phyloP scores from a whole-genome alignment of 2,329 filamentous ascomycete species.

The Diaporthe humulicola region DNA sequence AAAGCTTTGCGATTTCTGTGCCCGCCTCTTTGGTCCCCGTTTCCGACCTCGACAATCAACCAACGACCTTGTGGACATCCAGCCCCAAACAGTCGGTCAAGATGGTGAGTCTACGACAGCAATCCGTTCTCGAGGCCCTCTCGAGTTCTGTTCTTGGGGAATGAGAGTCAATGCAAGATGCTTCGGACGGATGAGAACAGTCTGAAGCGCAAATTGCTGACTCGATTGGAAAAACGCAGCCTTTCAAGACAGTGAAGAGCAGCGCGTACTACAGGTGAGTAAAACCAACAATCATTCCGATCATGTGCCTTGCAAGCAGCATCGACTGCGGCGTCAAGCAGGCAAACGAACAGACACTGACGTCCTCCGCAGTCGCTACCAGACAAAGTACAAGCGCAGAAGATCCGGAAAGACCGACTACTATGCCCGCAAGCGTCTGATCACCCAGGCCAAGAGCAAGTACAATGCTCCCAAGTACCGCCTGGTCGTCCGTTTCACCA shows the following conservation, averaged over 20 bases:
- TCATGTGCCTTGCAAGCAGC: constrained; percentile 17
- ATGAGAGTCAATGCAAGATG: constrained; percentile 94
- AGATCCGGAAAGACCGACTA: constrained; percentile 99
- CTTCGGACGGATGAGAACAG: constrained; percentile 79
- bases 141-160: constrained; percentile 49
- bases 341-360: constrained; percentile 18
- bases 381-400: constrained; percentile 99
- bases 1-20: constrained; percentile 15
- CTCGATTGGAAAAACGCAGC: constrained; percentile 79
- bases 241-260: constrained; percentile 97
- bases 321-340: background rate
- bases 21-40: constrained; percentile 42
- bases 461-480: constrained; percentile 99
- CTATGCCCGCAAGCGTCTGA: constrained; percentile 99
- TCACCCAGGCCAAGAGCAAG: constrained; percentile 99
- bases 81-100: constrained; percentile 65
- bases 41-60: constrained; percentile 52
- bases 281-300: constrained; percentile 27
- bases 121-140: constrained; percentile 21
- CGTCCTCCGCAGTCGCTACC: constrained; percentile 80
- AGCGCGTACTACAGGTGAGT: constrained; percentile 98
- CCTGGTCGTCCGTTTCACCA: constrained; percentile 98
- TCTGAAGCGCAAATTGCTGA: constrained; percentile 99
- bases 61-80: constrained; percentile 50
- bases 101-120: constrained; percentile 73